Evolutionary conservation across 176 grass and related monocot species (phyloP), one percentile per base, ranked within the genome.

Genomic region (sorghum (Sorghum bicolor)): DNA sequence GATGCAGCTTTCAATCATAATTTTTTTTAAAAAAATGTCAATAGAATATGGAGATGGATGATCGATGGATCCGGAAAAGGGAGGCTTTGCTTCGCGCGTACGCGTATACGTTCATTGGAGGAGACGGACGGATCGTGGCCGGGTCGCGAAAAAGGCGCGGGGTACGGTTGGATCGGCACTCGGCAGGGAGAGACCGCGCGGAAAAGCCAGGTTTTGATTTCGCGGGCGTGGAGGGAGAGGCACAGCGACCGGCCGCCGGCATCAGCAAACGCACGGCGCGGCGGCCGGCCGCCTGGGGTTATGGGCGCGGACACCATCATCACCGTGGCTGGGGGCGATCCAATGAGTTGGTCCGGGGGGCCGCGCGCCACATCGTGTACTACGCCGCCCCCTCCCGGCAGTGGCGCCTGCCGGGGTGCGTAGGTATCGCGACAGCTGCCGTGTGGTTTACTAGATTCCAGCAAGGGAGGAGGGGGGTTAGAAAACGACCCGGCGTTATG

Each of bases 71-170:
- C 36, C 16, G 11, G 9, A 40, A 7, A 40, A 55, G 13, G 16
- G 3, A 3, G 31, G 65, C 39, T 78, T 87, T 82, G 79, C 86
- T 83, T 87, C 79, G 19, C 26, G 86, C 64, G 3, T 48, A 87
- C 79, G 19, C 26, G 86, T 52, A 2, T 48, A 87, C 79, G 86
- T 24, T 53, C 37, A 29, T 26, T 5, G 0, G 26, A 36, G 15
- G 25, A n/a, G 40, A 41, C 7, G 53, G 53, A 8, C 0, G 20
- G 64, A 52, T 50, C 40, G n/a, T 34, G 53, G 53, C 19, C 19
- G 52, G 32, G 25, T 36, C 31, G 80, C 7, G 10, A 66, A 47
- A 47, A 64, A 34, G 76, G 76, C 76, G 4, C 45, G 41, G 37
- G 41, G 45, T 48, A 17, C 45, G 45, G 45, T 17, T 48, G 14